A percentile compares a stretch with the other conserved stretches of the same genome.
Conservation (phyloP, 208 protist species). For the Trypanosoma caninum region DNA sequence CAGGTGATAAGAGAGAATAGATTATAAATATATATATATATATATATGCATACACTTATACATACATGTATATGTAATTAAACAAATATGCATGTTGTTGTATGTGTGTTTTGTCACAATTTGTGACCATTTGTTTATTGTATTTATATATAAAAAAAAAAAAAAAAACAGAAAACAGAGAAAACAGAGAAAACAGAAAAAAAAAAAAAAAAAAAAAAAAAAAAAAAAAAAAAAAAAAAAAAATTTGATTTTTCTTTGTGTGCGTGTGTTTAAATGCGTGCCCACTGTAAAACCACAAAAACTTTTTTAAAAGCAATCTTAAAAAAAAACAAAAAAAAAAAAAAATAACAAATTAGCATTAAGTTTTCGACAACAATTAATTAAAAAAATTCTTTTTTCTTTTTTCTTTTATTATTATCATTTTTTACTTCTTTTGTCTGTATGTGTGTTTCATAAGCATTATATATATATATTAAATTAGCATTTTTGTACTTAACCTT, state of each 20-base stretch:
- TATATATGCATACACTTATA: background rate
- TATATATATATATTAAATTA: constrained; percentile 1
- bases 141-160: background rate
- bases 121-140: background rate
- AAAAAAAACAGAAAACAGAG: background rate
- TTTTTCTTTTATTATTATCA: background rate
- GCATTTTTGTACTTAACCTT: too few species aligned
- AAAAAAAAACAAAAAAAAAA: background rate
- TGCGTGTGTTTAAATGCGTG: background rate
- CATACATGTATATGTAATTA: background rate
- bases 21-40: background rate
- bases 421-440: constrained; percentile 9
- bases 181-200: background rate
- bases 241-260: background rate
- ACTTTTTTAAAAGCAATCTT: background rate
- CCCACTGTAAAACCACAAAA: too few species aligned
- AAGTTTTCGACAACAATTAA: background rate
- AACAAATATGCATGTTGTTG: background rate
- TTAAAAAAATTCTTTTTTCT: constrained; percentile 12
- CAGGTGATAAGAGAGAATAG: background rate
- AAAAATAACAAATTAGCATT: background rate
- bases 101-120: background rate
- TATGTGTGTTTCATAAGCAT: background rate
- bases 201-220: background rate
- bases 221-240: background rate